A percentile compares a stretch with the other conserved stretches of the same genome.
phyloP scores from a whole-genome alignment of 495 filamentous ascomycete genomes.

The Cercophora scortea region DNA sequence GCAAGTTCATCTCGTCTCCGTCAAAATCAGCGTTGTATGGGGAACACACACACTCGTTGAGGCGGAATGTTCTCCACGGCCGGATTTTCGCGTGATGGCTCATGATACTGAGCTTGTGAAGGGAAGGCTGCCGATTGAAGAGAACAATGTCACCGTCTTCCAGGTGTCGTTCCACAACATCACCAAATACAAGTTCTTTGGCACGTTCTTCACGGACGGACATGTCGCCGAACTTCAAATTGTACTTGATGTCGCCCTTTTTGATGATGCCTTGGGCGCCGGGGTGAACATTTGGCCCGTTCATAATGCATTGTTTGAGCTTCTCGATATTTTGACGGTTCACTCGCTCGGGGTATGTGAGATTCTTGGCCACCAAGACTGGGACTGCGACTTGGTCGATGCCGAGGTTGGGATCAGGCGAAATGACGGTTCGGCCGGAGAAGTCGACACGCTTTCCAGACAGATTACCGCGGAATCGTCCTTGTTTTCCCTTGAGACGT shows the following conservation, averaged over 20 bases:
- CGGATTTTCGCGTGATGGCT: constrained; percentile 87
- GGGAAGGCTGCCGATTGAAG: constrained; percentile 95
- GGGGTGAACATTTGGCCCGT: constrained; percentile 70
- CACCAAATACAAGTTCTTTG: constrained; percentile 66
- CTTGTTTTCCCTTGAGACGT: constrained; percentile 92
- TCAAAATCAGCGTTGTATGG: constrained; percentile 99
- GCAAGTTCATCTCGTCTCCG: constrained; percentile 99
- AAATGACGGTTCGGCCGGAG: constrained; percentile 94
- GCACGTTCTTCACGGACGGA: constrained; percentile 49
- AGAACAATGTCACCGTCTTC: constrained; percentile 95
- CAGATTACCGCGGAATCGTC: constrained; percentile 91
- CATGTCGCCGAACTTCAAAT: constrained; percentile 61
- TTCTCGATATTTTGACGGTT: constrained; percentile 78
- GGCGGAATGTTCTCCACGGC: constrained; percentile 90
- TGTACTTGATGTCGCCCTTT: constrained; percentile 60
- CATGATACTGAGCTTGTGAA: constrained; percentile 97
- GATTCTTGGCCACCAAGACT: constrained; percentile 77
- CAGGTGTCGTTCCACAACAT: constrained; percentile 88
- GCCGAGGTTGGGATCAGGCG: constrained; percentile 87
- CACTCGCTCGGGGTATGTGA: constrained; percentile 90
- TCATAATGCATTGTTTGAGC: constrained; percentile 59
- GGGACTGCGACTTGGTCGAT: constrained; percentile 94
- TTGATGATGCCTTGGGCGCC: constrained; percentile 80
- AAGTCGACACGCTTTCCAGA: constrained; percentile 99
- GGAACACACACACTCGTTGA: constrained; percentile 97